phyloP scores from a whole-genome alignment of 2,329 filamentous ascomycete species.

The Colletotrichum horii region DNA sequence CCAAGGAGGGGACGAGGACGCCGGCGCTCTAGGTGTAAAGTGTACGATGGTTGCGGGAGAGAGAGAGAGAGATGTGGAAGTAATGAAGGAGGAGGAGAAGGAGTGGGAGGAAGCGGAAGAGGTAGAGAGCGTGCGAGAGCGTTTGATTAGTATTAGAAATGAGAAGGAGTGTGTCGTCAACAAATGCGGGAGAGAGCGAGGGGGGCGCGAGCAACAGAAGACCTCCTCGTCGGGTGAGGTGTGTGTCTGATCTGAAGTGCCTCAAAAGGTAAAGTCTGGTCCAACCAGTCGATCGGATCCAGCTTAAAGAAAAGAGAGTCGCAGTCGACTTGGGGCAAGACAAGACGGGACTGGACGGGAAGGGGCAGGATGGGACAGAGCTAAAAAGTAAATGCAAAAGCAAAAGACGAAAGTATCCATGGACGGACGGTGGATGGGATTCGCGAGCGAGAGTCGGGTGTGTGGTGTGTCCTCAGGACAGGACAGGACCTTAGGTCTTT shows the following conservation, averaged over 20 bases:
- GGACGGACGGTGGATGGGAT: neutral
- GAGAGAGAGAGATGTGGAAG: neutral
- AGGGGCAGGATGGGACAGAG: conserved; percentile 5
- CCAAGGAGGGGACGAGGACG: conserved; percentile 12
- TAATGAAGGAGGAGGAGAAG: neutral
- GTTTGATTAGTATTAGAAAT: conserved; percentile 10
- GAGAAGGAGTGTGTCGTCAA: conserved; percentile 19
- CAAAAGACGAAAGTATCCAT: neutral
- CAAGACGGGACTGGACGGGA: neutral
- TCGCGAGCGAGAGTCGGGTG: neutral
- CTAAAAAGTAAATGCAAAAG: neutral
- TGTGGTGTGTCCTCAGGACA: neutral
- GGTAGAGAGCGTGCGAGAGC: neutral
- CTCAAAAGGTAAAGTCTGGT: conserved; percentile 2
- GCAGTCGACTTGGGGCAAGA: neutral
- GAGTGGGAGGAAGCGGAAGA: neutral
- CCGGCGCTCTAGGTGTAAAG: neutral
- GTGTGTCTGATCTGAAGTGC: conserved; percentile 1
- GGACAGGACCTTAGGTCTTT: neutral
- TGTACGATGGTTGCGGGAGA: neutral
- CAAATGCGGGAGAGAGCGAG: conserved; percentile 9
- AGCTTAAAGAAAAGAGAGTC: neutral
- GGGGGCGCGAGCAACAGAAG: neutral
- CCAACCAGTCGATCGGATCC: conserved; percentile 6
- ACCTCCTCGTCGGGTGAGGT: neutral